Conservation (phyloP, 2,329 filamentous ascomycete genomes). For the Talaromyces funiculosus region DNA sequence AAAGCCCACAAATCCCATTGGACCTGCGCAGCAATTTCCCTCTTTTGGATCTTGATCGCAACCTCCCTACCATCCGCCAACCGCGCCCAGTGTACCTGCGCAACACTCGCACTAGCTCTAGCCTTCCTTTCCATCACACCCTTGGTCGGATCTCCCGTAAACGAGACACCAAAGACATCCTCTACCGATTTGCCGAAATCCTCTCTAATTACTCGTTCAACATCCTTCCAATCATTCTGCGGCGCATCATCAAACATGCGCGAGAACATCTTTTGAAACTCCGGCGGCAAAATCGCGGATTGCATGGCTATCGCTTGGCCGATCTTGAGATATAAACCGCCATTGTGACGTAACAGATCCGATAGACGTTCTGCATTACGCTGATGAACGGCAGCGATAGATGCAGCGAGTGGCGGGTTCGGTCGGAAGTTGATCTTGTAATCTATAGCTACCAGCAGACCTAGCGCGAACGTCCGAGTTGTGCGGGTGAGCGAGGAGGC, state of each 20-base stretch:
- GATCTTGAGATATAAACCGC: slow-evolving; percentile 93
- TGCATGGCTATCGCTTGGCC: slow-evolving; percentile 99
- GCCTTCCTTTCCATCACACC: slow-evolving; percentile 66
- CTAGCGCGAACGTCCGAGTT: slow-evolving; percentile 72
- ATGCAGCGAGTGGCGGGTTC: slow-evolving; percentile 66
- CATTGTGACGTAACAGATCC: slow-evolving; percentile 75
- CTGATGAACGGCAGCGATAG: slow-evolving; percentile 70
- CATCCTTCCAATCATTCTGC: slow-evolving; percentile 80
- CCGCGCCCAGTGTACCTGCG: slow-evolving; percentile 93
- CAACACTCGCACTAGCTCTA: slow-evolving; percentile 78
- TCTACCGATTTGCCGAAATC: slow-evolving; percentile 82
- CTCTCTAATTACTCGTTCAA: slow-evolving; percentile 76
- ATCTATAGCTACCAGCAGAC: slow-evolving; percentile 76
- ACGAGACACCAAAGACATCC: slow-evolving; percentile 88
- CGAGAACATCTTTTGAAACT: slow-evolving; percentile 94
- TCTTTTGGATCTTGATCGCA: slow-evolving; percentile 94
- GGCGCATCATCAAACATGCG: slow-evolving; percentile 98
- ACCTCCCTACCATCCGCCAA: slow-evolving; percentile 83
- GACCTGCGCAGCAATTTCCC: slow-evolving; percentile 85
- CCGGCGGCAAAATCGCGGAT: slow-evolving; percentile 82
- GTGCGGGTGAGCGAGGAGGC: slow-evolving; percentile 74
- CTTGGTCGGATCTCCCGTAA: slow-evolving; percentile 58
- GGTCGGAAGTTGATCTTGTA: slow-evolving; percentile 96
- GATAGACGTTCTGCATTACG: slow-evolving; percentile 81
- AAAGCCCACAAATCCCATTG: slow-evolving; percentile 95